These are phyloP conservation scores for Rhizoclosmatium globosum DNA, from an alignment of 192 early-diverging fungal species.

Conservation along the genomic window DNA sequence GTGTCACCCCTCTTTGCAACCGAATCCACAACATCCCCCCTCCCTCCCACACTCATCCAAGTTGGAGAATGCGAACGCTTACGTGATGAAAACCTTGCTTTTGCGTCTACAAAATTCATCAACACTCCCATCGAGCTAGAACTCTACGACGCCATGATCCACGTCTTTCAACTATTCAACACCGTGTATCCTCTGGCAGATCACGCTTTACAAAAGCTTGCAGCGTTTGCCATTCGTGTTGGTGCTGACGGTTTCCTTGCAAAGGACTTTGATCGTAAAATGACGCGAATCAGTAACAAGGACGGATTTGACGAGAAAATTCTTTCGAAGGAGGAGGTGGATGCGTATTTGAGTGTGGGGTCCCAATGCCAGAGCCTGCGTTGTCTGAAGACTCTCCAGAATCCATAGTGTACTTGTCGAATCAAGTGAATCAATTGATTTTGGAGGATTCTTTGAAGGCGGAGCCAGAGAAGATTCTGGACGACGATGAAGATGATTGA, in stretches of 20 bases:
- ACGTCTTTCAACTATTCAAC: constrained; percentile 55
- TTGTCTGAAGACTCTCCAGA: not conserved
- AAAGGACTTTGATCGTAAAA: not conserved
- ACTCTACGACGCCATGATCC: constrained; percentile 53
- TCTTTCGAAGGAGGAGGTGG: not conserved
- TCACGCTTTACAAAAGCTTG: constrained; percentile 18
- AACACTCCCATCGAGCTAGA: constrained; percentile 46
- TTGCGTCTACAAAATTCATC: constrained; percentile 35
- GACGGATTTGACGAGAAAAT: not conserved
- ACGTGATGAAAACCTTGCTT: constrained; percentile 55
- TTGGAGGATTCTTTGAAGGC: not conserved
- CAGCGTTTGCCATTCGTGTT: constrained; percentile 15
- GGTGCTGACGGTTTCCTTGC: not conserved
- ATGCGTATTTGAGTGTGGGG: constrained; percentile 7
- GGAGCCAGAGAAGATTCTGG: not conserved
- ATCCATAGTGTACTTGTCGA: not conserved
- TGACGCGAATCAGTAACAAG: not conserved
- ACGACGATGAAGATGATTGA: not conserved
- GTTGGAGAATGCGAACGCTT: constrained; percentile 55
- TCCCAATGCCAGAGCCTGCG: not conserved
- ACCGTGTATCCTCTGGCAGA: constrained; percentile 18
- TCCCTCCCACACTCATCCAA: constrained; percentile 56
- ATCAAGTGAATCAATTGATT: not conserved
- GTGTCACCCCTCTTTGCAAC: constrained; percentile 53
- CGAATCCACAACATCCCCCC: constrained; percentile 34